Evolutionary conservation across 169 alveolate genomes (phyloP), one percentile per base, ranked within the genome.

Genomic region (Cryptosporidium andersoni): DNA sequence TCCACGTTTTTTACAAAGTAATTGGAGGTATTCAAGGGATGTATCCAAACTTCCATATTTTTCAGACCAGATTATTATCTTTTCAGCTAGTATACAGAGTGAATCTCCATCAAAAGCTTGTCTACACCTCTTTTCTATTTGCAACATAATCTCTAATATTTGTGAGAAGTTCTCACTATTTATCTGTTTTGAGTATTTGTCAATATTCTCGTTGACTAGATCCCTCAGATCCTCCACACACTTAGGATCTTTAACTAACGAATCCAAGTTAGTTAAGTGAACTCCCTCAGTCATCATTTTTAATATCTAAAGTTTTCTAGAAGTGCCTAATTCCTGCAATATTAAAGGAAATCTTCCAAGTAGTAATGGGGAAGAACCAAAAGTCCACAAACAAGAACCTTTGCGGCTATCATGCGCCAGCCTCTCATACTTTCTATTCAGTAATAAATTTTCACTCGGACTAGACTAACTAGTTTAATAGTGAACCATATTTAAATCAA

Each of bases 1-100:
- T 2, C 92, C 91, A 5, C 94, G 66, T 48, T 90, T 82, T 51
- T 89, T 89, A 2, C 81, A 66, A 43, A 81, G 65, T 43, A 47
- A 51, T 48, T 81, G 89, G 6, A 81, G 16, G 52, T 9, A 16
- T 43, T n/a, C 52, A 45, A 81, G 16, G 4, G 64, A 14, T 39
- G 64, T 39, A 12, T 81, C 82, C 7, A 81, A 58, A 40, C 51
- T 66, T 37, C 42, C 42, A 45, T 53, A 60, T 16, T 81, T 58
- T 39, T 63, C 42, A 51, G 52, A 56, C 89, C 89, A 52, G 12
- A 80, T 36, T 64, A 80, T 80, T 40, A 81, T 65, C 42, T 81
- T 80, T 16, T 55, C 40, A 14, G 66, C 40, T 16, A 81, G 43
- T 39, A 40, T 67, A n/a, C 89, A 66, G 62, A 82, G 56, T 12